Percentiles rank a stretch among this genome's conserved stretches.
Evolutionary conservation across 805 yeast species (phyloP).

Genomic region (Lipomyces spencermartinsiae): DNA sequence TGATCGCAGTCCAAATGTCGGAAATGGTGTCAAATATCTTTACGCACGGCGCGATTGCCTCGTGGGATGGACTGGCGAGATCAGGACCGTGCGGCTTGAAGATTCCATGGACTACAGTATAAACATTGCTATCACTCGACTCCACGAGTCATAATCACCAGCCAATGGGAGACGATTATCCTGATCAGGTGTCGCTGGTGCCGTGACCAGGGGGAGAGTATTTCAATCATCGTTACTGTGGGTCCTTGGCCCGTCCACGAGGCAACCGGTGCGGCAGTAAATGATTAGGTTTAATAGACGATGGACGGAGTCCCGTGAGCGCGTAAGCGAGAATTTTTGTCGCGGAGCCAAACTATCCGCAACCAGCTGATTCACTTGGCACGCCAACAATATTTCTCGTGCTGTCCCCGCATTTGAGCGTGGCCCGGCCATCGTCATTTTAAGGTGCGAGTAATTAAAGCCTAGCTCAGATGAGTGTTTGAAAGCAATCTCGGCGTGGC

Average conservation of each 20-base stretch:
- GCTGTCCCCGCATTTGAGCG: too few species aligned
- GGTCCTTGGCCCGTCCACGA: background rate
- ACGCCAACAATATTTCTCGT: too few species aligned
- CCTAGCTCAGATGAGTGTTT: too few species aligned
- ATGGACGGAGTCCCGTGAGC: too few species aligned
- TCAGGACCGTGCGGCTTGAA: background rate
- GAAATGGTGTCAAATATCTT: background rate
- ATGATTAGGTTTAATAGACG: background rate
- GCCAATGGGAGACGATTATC: background rate
- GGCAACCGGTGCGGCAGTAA: background rate
- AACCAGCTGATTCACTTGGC: too few species aligned
- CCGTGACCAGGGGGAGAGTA: background rate
- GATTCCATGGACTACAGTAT: background rate
- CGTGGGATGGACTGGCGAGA: background rate
- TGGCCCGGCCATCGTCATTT: too few species aligned
- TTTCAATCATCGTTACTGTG: background rate
- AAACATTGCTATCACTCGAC: background rate
- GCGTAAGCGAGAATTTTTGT: too few species aligned
- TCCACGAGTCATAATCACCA: background rate
- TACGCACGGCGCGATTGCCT: too few species aligned
- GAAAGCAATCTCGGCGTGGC: too few species aligned
- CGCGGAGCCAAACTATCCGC: too few species aligned
- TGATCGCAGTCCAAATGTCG: background rate
- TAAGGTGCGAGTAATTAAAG: too few species aligned
- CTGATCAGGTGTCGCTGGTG: background rate